These are phyloP conservation scores for Aspergillus transmontanensis DNA, from an alignment of 2,329 filamentous ascomycete genomes.

Conservation along the genomic window DNA sequence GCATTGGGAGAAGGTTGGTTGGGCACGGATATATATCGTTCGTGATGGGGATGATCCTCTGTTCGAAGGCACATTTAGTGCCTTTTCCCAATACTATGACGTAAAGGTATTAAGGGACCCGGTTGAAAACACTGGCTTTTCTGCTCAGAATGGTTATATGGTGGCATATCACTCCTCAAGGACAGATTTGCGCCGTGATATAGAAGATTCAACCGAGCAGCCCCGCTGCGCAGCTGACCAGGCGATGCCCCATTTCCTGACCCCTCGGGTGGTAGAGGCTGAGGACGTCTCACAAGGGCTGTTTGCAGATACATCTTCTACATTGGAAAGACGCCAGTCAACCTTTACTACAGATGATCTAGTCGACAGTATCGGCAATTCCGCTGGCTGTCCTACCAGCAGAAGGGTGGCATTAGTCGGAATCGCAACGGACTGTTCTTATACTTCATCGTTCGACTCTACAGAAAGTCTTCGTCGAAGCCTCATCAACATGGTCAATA, in stretches of 20 bases:
- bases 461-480: constrained; percentile 47
- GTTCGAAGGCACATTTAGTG: constrained; percentile 15
- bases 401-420: constrained; percentile 85
- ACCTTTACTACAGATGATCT: constrained; percentile 41
- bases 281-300: not conserved
- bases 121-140: not conserved
- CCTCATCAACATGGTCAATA: constrained; percentile 66
- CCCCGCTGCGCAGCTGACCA: not conserved
- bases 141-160: not conserved
- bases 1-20: constrained; percentile 7
- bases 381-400: constrained; percentile 77
- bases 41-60: constrained; percentile 12
- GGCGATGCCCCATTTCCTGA: not conserved
- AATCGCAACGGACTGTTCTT: constrained; percentile 87
- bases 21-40: constrained; percentile 16
- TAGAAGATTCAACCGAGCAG: not conserved
- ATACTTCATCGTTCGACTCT: constrained; percentile 70
- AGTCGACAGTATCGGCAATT: constrained; percentile 71
- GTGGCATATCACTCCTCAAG: not conserved
- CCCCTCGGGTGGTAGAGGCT: too few relatives aligned
- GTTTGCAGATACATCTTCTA: not conserved
- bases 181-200: not conserved
- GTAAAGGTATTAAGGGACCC: not conserved
- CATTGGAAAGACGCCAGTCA: constrained; percentile 5
- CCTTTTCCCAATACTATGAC: constrained; percentile 7